Base-by-base conservation (phyloP, 495 filamentous ascomycete genomes). In the Amniculicola lignicola region DNA sequence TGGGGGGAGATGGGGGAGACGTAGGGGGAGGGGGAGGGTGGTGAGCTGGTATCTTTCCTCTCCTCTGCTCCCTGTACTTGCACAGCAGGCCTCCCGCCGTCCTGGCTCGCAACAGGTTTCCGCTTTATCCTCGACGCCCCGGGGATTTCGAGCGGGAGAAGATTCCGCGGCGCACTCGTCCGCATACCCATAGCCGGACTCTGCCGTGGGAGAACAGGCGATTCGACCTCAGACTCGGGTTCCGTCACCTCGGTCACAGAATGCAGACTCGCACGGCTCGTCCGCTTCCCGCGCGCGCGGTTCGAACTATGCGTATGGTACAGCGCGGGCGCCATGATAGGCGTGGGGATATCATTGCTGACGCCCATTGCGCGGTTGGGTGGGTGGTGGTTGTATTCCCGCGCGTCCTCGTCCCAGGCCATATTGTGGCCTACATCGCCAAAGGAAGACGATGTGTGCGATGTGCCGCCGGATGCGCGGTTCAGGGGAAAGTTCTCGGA, bases 241-340 rank as follows among this genome's bases (percentile, higher is more conserved):
- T 59, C 60, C 12, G 51, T 18, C 1, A 47, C 50, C 28, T 64
- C 61, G 16, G 61, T 31, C 0, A 64, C 61, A 10, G 61, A 64
- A 25, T 59, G 55, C 4, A 64, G 40, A 28, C 55, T 59, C 6
- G 36, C 22, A 40, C 56, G 57, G 27, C 50, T 55, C n/a, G 60
- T 51, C 18, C 61, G 5, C 23, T 35, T 54, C 1, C 54, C 61
- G 21, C 61, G 38, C 19, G 51, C 44, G 0, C 49, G 15, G 37
- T 59, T 63, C 9, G 54, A 54, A 23, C 33, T 53, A 38, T 59
- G 60, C 7, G 55, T 59, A 21, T 58, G 54, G 35, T 48, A 46
- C 11, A 57, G 22, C 0, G 52, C 12, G 3, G 49, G 51, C 19
- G 60, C 43, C 36, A 54, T 24, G 19, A 50, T 40, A 16, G 49